Base-by-base conservation (phyloP, 2,329 filamentous ascomycete genomes). In the Fusarium zealandicum region DNA sequence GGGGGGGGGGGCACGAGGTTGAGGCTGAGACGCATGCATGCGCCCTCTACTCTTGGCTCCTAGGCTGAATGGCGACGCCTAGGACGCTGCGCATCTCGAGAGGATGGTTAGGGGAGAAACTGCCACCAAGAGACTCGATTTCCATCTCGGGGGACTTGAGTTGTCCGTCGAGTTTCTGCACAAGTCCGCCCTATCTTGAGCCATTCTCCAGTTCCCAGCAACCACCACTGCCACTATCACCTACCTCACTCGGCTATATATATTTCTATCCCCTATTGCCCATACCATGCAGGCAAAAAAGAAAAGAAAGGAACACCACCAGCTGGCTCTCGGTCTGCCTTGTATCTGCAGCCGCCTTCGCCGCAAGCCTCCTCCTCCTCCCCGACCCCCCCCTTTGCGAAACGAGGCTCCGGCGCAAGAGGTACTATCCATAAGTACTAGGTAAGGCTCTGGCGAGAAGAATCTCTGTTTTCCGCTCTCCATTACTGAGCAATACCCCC, bases 21-120 rank as follows among this genome's bases (percentile, higher is more conserved):
- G 57, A 61, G 58, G 58, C 58, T 61, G 58, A 44, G 30, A 20
- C 32, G 47, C 57, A 61, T 48, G 38, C 57, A 52, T 25, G 22
- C 22, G 8, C 38, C 25, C 36, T 12, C 8, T 2, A 1, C 3
- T 12, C 36, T 47, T 39, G 30, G 28, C 39, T 61, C 40, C 37
- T 37, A 33, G 30, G 18, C 35, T 51, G 44, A n/a, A n/a, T n/a
- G 44, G 31, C 54, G 35, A 25, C 17, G 41, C 27, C 38, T 44
- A 57, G 57, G 57, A 61, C 31, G 46, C 31, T 39, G 28, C 16
- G n/a, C 36, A 36, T 58, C 48, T 56, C 44, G 22, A 49, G 17
- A 17, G 17, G 16, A 9, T 31, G 39, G n/a, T n/a, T n/a, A n/a
- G n/a, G n/a, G n/a, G n/a, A n/a, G n/a, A n/a, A n/a, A n/a, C n/a